Evolutionary conservation across 2,329 filamentous ascomycete genomes (phyloP).

Genomic region (Fusarium foetens): DNA sequence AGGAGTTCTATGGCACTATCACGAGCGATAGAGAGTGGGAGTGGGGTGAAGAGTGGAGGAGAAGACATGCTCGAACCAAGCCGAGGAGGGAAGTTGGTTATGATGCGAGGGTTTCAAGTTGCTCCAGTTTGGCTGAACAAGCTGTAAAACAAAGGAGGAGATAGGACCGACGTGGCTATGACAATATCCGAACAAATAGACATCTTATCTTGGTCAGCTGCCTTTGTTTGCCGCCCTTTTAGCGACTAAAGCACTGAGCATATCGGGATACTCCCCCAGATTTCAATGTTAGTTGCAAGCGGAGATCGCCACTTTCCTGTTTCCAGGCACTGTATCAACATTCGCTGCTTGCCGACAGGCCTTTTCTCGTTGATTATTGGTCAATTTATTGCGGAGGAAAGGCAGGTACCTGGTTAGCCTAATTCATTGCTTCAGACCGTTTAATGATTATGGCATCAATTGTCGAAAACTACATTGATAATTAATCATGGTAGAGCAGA

Average conservation of each 20-base stretch:
- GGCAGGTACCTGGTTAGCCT: background rate
- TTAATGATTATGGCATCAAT: background rate
- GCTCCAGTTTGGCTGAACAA: background rate
- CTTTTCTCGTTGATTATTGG: constrained; percentile 12
- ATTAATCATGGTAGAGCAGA: background rate
- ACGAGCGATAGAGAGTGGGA: constrained; percentile 19
- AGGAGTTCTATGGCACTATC: constrained; percentile 26
- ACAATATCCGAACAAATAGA: background rate
- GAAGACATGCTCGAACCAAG: constrained; percentile 16
- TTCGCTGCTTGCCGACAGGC: constrained; percentile 31
- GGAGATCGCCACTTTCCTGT: constrained; percentile 51
- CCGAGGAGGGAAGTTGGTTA: constrained; percentile 25
- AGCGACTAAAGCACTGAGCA: constrained; percentile 20
- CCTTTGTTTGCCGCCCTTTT: constrained; percentile 24
- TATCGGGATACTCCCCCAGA: constrained; percentile 19
- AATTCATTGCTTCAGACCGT: background rate
- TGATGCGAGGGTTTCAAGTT: background rate
- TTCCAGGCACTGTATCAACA: constrained; percentile 13
- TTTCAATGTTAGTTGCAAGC: constrained; percentile 28
- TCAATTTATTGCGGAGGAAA: background rate
- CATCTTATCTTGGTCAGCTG: constrained; percentile 27
- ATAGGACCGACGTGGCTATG: background rate
- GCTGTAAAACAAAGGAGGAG: background rate
- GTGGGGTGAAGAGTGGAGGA: constrained; percentile 22
- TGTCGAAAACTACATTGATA: background rate